Base-by-base conservation (phyloP, 768 basidiomycete genomes). In the Phaeotremella skinneri region DNA sequence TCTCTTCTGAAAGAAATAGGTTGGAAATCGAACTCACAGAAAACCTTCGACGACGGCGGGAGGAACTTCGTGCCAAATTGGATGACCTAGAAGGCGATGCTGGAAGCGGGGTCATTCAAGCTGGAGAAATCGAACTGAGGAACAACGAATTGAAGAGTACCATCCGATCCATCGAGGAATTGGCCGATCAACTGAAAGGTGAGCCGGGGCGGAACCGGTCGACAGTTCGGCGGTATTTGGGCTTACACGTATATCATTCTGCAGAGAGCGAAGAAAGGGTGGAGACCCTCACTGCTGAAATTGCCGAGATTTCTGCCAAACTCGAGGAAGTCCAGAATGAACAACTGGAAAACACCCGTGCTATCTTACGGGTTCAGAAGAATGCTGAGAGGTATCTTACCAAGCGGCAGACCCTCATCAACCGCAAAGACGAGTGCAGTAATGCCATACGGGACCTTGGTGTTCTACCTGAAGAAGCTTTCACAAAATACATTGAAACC, bases 391-490 rank as follows among this genome's bases (percentile, higher is more conserved):
- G 94, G 20, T 96, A 93, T 76, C 82, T 94, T 6, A 87, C 91
- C 25, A 98, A 98, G 78, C 83, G 87, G 39, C 89, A 91, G 74
- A 88, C 96, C 81, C 81, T 98, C 14, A 67, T 83, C 21, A 82
- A 82, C 37, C 85, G 92, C 47, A 91, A 90, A 74, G 94, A 97
- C 58, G 94, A 97, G 69, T 93, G 91, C 73, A 94, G 89, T 73
- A 84, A 91, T 68, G 92, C 88, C 75, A 96, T 98, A 63, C 86
- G 96, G 49, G 96, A 98, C 69, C 83, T 99, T 13, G 96, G 96
- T 32, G 92, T 97, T 0, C 78, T 98, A 16, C 96, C 96, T 0
- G 93, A 97, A 78, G 94, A 98, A 76, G 96, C 96, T 0, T 98
- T 93, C 68, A 87, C 90, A 73, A 97, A 97, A 78, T 94, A 97